phyloP scores from a whole-genome alignment of 768 basidiomycete species.

The Boletus tomentosulus region DNA sequence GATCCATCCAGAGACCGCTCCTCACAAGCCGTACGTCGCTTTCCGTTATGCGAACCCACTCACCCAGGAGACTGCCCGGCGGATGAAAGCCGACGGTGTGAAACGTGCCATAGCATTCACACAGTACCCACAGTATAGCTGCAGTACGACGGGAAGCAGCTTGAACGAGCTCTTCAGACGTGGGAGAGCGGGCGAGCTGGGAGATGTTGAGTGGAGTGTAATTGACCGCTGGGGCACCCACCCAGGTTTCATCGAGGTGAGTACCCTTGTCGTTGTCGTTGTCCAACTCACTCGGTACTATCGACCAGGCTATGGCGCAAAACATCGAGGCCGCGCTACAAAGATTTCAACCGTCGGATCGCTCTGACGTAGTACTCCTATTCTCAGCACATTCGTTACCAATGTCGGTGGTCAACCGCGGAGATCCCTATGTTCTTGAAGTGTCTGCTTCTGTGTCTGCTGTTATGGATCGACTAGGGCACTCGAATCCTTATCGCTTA shows the following conservation, averaged over 20 bases:
- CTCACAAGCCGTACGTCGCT: conserved; percentile 93
- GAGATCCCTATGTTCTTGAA: conserved; percentile 94
- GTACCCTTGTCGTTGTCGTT: conserved; percentile 16
- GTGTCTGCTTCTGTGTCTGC: conserved; percentile 92
- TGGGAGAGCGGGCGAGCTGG: conserved; percentile 57
- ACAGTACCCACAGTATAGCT: conserved; percentile 98
- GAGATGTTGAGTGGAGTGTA: conserved; percentile 88
- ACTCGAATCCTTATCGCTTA: conserved; percentile 84
- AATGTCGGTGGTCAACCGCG: conserved; percentile 97
- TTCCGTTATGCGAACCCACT: conserved; percentile 92
- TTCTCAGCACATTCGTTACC: conserved; percentile 98
- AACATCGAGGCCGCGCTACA: conserved; percentile 79
- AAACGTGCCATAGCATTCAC: conserved; percentile 92
- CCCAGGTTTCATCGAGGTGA: conserved; percentile 88
- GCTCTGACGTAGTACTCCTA: conserved; percentile 75
- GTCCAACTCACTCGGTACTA: conserved; percentile 1
- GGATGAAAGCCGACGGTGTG: conserved; percentile 89
- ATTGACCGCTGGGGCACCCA: conserved; percentile 98
- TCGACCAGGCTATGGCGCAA: conserved; percentile 76
- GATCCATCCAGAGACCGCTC: conserved; percentile 87
- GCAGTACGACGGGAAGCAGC: conserved; percentile 96
- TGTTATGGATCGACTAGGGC: conserved; percentile 82
- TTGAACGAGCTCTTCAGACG: conserved; percentile 85
- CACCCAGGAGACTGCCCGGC: conserved; percentile 74
- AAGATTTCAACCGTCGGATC: conserved; percentile 68